Base-by-base conservation (phyloP, 257 asterid genomes). In the Solanum etuberosum region DNA sequence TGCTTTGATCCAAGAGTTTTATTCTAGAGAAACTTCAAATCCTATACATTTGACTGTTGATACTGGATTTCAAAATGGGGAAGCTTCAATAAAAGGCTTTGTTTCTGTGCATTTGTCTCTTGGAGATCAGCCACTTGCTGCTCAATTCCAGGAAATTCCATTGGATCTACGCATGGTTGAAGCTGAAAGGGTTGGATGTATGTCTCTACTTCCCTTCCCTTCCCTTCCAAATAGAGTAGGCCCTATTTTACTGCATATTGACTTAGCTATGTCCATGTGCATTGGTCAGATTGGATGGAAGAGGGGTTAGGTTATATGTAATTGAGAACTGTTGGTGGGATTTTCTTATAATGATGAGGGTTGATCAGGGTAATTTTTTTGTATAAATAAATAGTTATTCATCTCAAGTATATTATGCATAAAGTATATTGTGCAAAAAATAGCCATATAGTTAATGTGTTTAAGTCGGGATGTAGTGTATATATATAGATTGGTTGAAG, bases 101-200 rank as follows among this genome's bases (percentile, higher is more conserved):
- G 89, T 91, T 37, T 90, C 95, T 84, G 77, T 88, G 70, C 91
- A 83, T 86, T 90, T 94, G 81, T 94, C 98, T 82, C 96, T 97
- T 87, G 98, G 99, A 86, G 98, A 94, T 87, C 98, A 93, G 87
- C 98, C 91, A 73, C 95, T 97, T 88, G 99, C 99, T 70, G 93
- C 97, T 20, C 99, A 97, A 77, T 96, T 97, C 89, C 99, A 96
- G 88, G 99, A 97, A 92, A 94, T 97, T 89, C 95, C 98, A 0
- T 88, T 95, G 91, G 99, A 95, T 87, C 88, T 94, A 42, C 92
- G 98, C 77, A 93, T 96, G 98, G 91, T 96, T 87, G 99, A 96
- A 92, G 99, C 98, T 18, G 99, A 96, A 90, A 88, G 88, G 54
- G 90, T 95, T 91, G 99, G 99, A 88, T 96, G 99, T 95, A 94